Evolutionary conservation across 768 basidiomycete genomes (phyloP), one percentile per base, ranked within the genome.

Genomic region (Pulveroboletus sp.): DNA sequence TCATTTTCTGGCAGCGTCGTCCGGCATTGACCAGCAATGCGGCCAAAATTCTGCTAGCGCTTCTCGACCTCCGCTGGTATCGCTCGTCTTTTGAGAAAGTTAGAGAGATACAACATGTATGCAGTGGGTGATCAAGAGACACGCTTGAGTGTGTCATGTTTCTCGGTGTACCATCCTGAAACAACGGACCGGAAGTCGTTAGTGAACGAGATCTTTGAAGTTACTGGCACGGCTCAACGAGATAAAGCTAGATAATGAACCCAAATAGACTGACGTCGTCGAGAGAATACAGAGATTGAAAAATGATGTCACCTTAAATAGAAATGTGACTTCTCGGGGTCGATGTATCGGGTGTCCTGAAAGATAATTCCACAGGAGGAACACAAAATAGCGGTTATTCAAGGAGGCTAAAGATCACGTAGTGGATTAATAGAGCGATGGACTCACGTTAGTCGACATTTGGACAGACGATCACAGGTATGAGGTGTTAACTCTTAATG

Each of bases 381-480:
- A 32, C 7, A 3, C 15, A 24, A 40, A 27, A 55, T 44, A 56
- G 43, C 10, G 15, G 27, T 37, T 36, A 31, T 43, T 21, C 28
- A 44, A 18, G 49, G n/a, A n/a, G n/a, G n/a, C n/a, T n/a, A n/a
- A n/a, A n/a, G n/a, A n/a, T n/a, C 27, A 2, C 11, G 15, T 18
- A 37, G 11, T 59, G 6, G 43, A 63, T 57, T 46, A 15, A 46
- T 37, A 33, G 27, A 52, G 47, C 3, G 35, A 39, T 46, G 37
- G 32, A 45, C 6, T 15, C 39, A 40, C 24, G 50, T 36, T 48
- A 26, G 46, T 43, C 49, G 45, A 49, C 55, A 52, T 49, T 46
- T 52, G 60, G 39, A 37, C 41, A 40, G 48, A 53, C 37, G 49
- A 42, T 54, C 49, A 47, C 39, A 28, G 28, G 26, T 41, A 37